Evolutionary conservation across 208 protist genomes (phyloP).

Genomic region (Angomonas deanei): DNA sequence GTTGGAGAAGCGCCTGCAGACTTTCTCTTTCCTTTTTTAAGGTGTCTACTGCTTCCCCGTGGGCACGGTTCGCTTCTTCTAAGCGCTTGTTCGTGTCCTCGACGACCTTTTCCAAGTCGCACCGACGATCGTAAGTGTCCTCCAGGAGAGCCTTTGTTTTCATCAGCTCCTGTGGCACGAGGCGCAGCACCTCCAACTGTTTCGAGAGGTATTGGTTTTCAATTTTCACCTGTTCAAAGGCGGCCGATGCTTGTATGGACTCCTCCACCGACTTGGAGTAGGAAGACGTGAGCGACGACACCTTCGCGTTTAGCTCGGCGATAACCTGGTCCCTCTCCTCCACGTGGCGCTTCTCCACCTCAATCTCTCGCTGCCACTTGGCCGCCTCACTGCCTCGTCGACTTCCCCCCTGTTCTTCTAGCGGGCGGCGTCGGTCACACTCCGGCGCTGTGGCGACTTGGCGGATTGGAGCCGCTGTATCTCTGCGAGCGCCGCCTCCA

Average conservation of each 20-base stretch:
- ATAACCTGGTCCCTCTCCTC: constrained; percentile 1
- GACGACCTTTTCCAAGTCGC: constrained; percentile 4
- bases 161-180: constrained; percentile 40
- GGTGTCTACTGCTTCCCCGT: constrained; percentile 24
- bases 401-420: neutral
- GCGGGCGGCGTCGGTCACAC: no score
- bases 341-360: constrained; percentile 17
- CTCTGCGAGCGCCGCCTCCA: constrained; percentile 31
- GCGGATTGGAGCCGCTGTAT: constrained; percentile 18
- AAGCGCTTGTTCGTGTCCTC: neutral
- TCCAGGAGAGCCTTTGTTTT: constrained; percentile 34
- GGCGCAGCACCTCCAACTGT: constrained; percentile 30
- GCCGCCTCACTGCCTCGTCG: constrained; percentile 7
- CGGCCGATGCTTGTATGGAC: constrained; percentile 5
- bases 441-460: neutral
- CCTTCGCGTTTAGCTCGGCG: constrained; percentile 10
- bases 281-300: constrained; percentile 8
- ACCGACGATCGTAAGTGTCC: constrained; percentile 18
- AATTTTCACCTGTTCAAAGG: constrained; percentile 19
- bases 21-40: constrained; percentile 38
- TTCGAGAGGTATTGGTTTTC: constrained; percentile 22
- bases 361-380: constrained; percentile 9
- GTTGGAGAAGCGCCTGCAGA: constrained; percentile 42
- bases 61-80: no score
- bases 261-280: constrained; percentile 14